A percentile compares a stretch with the other conserved stretches of the same genome.
phyloP scores from a whole-genome alignment of 306 rosid species.

The Alnus glutinosa region DNA sequence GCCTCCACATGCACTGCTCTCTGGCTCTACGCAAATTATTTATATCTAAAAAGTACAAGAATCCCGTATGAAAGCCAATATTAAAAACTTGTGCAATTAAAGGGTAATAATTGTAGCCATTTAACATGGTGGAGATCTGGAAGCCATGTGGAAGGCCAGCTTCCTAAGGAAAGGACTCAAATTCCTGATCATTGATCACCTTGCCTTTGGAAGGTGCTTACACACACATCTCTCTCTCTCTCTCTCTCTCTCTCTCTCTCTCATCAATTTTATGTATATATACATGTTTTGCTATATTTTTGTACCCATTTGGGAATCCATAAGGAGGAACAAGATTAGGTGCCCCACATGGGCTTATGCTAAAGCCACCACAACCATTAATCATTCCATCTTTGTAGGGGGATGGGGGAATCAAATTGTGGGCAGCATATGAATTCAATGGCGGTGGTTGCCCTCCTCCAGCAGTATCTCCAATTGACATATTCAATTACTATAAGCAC shows the following conservation, averaged over 20 bases:
- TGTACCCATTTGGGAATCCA: constrained; percentile 43
- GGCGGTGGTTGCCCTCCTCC: constrained; percentile 3
- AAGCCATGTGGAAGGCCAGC: constrained; percentile 64
- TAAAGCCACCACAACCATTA: constrained; percentile 45
- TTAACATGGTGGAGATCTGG: constrained; percentile 51
- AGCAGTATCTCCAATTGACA: neutral
- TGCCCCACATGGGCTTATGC: constrained; percentile 61
- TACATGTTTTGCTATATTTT: constrained; percentile 33
- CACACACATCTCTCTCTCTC: neutral
- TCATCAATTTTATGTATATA: neutral
- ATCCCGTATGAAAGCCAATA: constrained; percentile 15
- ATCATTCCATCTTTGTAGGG: constrained; percentile 30
- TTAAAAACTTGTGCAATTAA: constrained; percentile 33
- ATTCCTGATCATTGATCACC: constrained; percentile 38
- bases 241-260: neutral
- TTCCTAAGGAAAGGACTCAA: constrained; percentile 37
- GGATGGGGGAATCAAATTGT: constrained; percentile 21
- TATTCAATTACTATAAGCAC: neutral
- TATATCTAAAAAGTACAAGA: neutral
- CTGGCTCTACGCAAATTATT: constrained; percentile 51
- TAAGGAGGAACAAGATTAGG: constrained; percentile 40
- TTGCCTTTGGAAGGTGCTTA: constrained; percentile 24
- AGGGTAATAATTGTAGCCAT: constrained; percentile 50
- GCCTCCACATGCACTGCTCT: constrained; percentile 62
- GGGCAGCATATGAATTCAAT: constrained; percentile 27